Evolutionary conservation across 306 rosid species (phyloP).

Genomic region (Begonia masoniana): DNA sequence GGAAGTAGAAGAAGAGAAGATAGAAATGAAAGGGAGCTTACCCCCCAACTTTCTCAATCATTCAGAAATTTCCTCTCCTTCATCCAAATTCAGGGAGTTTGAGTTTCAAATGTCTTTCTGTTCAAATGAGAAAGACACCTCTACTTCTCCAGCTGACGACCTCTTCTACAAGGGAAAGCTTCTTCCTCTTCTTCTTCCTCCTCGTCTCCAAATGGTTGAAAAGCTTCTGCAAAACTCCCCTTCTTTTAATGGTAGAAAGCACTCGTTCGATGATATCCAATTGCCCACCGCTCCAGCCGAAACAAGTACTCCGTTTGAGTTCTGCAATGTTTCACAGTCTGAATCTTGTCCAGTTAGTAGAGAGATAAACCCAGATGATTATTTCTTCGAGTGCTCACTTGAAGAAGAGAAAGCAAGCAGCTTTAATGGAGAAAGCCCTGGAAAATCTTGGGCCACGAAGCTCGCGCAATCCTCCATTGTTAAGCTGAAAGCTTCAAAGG

Average conservation of each 20-base stretch:
- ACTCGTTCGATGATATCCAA: conserved; percentile 47
- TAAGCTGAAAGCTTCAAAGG: conserved; percentile 74
- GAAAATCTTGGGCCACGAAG: conserved; percentile 73
- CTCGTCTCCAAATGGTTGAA: conserved; percentile 79
- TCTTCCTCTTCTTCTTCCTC: conserved; percentile 96
- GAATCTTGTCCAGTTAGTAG: conserved; percentile 71
- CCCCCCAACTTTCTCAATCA: conserved; percentile 34
- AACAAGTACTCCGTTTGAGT: conserved; percentile 63
- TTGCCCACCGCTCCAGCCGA: conserved; percentile 51
- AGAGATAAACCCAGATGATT: conserved; percentile 55
- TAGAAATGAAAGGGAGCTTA: conserved; percentile 79
- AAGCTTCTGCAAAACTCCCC: conserved; percentile 50
- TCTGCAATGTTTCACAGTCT: conserved; percentile 69
- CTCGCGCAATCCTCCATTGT: conserved; percentile 56
- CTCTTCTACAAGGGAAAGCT: conserved; percentile 98
- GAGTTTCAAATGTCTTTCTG: conserved; percentile 90
- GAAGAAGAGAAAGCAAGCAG: conserved; percentile 10
- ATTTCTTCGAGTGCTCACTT: conserved; percentile 16
- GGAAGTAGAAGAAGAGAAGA: conserved; percentile 76
- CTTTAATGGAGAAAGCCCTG: conserved; percentile 25
- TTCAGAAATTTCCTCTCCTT: conserved; percentile 20
- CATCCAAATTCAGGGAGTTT: conserved; percentile 56
- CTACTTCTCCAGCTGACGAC: conserved; percentile 95
- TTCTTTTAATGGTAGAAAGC: conserved; percentile 16
- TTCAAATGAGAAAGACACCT: conserved; percentile 34